Percentiles rank a stretch among this genome's conserved stretches.
phyloP scores from a whole-genome alignment of 2,329 filamentous ascomycete genomes.

The Nothophaeocryptopus gaeumannii region DNA sequence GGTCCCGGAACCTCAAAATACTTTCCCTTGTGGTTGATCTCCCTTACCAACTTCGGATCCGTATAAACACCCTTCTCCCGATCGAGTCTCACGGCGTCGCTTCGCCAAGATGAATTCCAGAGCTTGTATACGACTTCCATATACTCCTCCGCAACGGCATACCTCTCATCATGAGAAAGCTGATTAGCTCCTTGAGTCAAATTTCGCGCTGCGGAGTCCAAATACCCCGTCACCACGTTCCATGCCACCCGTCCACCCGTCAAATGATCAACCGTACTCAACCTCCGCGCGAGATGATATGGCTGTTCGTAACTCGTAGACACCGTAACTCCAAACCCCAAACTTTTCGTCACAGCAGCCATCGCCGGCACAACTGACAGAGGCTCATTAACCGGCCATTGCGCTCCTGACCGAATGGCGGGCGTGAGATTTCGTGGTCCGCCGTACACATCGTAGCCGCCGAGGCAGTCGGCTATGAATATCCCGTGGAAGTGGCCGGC shows the following conservation, averaged over 20 bases:
- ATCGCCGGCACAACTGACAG: constrained; percentile 62
- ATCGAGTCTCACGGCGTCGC: constrained; percentile 63
- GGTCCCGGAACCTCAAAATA: constrained; percentile 64
- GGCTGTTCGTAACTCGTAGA: constrained; percentile 68
- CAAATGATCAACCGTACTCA: constrained; percentile 66
- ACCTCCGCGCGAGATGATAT: constrained; percentile 62
- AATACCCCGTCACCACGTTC: constrained; percentile 65
- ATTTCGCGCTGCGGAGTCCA: constrained; percentile 65
- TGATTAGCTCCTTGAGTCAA: constrained; percentile 55
- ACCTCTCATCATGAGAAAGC: constrained; percentile 63
- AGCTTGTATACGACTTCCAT: constrained; percentile 61
- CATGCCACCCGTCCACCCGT: constrained; percentile 45
- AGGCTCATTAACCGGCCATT: constrained; percentile 71
- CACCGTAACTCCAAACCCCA: constrained; percentile 68
- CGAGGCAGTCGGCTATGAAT: constrained; percentile 66
- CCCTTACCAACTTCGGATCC: constrained; percentile 55
- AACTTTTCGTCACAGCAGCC: constrained; percentile 63
- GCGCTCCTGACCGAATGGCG: constrained; percentile 60
- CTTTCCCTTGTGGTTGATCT: constrained; percentile 65
- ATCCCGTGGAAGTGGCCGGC: constrained; percentile 63
- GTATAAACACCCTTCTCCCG: constrained; percentile 60
- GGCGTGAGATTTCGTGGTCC: constrained; percentile 59
- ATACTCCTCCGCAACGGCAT: constrained; percentile 63
- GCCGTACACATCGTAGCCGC: constrained; percentile 67
- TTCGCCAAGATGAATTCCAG: constrained; percentile 64